A percentile compares a stretch with the other conserved stretches of the same genome.
These are phyloP conservation scores for Laburnicola sp. DNA, from an alignment of 2,329 filamentous ascomycete genomes.

Conservation along the genomic window DNA sequence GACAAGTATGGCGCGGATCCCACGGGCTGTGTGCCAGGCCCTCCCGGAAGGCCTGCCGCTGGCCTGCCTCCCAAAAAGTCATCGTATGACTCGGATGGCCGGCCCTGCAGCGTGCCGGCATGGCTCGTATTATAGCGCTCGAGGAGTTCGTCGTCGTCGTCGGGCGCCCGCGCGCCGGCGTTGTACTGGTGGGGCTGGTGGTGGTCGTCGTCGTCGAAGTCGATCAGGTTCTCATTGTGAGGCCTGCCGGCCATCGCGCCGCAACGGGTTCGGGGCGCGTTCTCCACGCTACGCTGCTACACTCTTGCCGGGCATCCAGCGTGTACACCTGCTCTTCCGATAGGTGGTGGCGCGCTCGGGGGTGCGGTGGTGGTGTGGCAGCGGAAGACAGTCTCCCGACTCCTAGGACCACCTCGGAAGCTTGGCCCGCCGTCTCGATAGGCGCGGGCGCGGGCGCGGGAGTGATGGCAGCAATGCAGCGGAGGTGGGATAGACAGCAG, in stretches of 20 bases:
- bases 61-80: constrained; percentile 78
- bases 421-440: constrained; percentile 22
- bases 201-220: constrained; percentile 71
- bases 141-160: constrained; percentile 79
- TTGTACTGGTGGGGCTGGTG: constrained; percentile 71
- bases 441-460: constrained; percentile 9
- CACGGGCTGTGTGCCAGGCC: constrained; percentile 46
- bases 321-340: constrained; percentile 4
- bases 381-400: constrained; percentile 7
- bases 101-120: constrained; percentile 63
- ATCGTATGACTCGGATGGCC: constrained; percentile 91
- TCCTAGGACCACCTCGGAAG: constrained; percentile 21
- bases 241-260: constrained; percentile 58
- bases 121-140: constrained; percentile 73
- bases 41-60: constrained; percentile 49
- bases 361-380: constrained; percentile 7
- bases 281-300: constrained; percentile 30
- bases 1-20: constrained; percentile 41
- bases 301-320: constrained; percentile 30
- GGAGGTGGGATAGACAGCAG: background rate
- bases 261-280: constrained; percentile 22
- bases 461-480: background rate
- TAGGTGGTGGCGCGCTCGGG: constrained; percentile 7
- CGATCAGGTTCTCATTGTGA: constrained; percentile 65
- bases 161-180: constrained; percentile 73